Conservation (phyloP, 495 filamentous ascomycete species). For the Cenococcum geophilum region DNA sequence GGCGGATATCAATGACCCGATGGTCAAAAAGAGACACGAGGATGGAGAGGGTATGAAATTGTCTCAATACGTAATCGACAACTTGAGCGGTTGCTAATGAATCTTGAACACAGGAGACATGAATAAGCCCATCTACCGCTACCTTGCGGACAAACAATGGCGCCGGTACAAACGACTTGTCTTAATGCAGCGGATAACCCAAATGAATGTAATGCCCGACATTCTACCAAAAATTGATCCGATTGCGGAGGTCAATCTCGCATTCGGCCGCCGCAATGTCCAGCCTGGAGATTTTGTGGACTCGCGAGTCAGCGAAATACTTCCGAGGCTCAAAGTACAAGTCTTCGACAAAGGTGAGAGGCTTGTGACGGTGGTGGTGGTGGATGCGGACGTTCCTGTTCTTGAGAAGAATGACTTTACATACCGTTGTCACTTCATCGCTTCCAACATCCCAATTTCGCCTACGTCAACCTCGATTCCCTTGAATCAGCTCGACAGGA, state of each 20-base stretch:
- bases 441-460: conserved; percentile 58
- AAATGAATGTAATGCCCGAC: conserved; percentile 89
- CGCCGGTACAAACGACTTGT: conserved; percentile 66
- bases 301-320: conserved; percentile 57
- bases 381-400: conserved; percentile 88
- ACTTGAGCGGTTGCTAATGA: conserved; percentile 7
- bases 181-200: conserved; percentile 77
- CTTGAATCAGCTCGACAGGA: conserved; percentile 47
- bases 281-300: conserved; percentile 73
- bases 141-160: conserved; percentile 84
- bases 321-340: conserved; percentile 74
- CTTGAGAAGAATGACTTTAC: conserved; percentile 68
- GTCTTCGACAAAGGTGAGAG: conserved; percentile 74
- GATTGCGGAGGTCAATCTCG: conserved; percentile 66
- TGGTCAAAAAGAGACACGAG: conserved; percentile 92
- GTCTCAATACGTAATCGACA: neutral
- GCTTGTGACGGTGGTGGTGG: conserved; percentile 73
- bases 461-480: conserved; percentile 50
- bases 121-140: conserved; percentile 93
- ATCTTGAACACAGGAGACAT: conserved; percentile 62
- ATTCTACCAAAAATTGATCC: conserved; percentile 81
- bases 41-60: conserved; percentile 69
- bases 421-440: conserved; percentile 79
- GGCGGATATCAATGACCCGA: conserved; percentile 91
- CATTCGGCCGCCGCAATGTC: conserved; percentile 61